Evolutionary conservation across 2,329 filamentous ascomycete species (phyloP), one percentile per base, ranked within the genome.

Genomic region (Pseudogymnoascus destructans): DNA sequence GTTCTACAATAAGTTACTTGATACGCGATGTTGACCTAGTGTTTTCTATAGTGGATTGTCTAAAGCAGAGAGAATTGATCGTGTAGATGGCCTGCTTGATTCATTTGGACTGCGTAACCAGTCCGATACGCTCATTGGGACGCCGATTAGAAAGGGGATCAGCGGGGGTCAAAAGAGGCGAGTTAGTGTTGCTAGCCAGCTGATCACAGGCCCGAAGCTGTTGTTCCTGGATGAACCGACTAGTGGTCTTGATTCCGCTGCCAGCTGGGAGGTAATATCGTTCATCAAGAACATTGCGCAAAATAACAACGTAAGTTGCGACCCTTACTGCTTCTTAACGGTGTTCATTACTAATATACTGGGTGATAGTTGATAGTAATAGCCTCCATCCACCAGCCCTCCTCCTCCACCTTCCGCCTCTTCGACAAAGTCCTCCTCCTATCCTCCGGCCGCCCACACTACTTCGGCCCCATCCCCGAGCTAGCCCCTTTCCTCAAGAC

Each of bases 201-300:
- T 95, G 33, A 87, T 95, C 66, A 92, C 88, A 1, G 83, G 79
- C 59, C 89, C 89, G 0, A 87, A 85, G 70, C 82, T 95, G 6
- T 70, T 95, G 21, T 93, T 95, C 67, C 73, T 95, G 30, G 87
- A 93, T 67, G 88, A 93, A 70, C 88, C 88, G 0, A 95, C 89
- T 0, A 89, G 85, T 63, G 89, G 89, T 7, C 74, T 95, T 8
- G 89, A 95, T 69, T 91, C 87, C 6, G 83, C 82, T 0, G 84
- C 85, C 0, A 87, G 85, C 59, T 84, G 76, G 63, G 87, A 92
- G 70, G 86, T 92, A 17, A 81, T 91, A 59, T 82, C 75, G 2
- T 89, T 87, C 68, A 77, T 90, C 55, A 82, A 79, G 66, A 73
- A 76, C 8, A 77, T 90, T 27, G 87, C 83, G 0, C 79, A 77